phyloP scores from a whole-genome alignment of 106 monocot species.

The Dendrobium nobile region DNA sequence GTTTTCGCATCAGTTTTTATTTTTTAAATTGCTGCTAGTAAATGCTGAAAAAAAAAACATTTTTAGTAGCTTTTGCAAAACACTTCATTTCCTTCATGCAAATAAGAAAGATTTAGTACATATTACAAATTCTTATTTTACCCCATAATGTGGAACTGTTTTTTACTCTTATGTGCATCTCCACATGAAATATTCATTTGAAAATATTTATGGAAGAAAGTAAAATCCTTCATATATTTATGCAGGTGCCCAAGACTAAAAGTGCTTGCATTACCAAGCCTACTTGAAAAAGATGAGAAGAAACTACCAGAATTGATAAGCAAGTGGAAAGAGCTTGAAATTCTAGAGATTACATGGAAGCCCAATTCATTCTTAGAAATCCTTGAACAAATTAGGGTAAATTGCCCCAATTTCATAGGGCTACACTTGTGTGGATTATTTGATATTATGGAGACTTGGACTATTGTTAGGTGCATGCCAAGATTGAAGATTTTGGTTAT shows the following conservation, averaged over 20 bases:
- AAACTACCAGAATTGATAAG: slow-evolving; percentile 2
- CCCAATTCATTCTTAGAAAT: slow-evolving; percentile 9
- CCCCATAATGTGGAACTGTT: too few relatives aligned
- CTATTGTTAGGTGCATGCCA: slow-evolving; percentile 9
- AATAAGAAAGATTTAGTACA: too few relatives aligned
- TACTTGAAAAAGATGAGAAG: slow-evolving; percentile 8
- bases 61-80: too few relatives aligned
- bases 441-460: slow-evolving; percentile 1
- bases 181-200: too few relatives aligned
- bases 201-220: too few relatives aligned
- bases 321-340: slow-evolving; percentile 23
- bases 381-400: slow-evolving; percentile 4
- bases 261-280: slow-evolving; percentile 2
- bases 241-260: slow-evolving; percentile 21
- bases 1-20: too few relatives aligned
- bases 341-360: slow-evolving; percentile 14
- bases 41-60: too few relatives aligned
- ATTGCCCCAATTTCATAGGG: slow-evolving; percentile 14
- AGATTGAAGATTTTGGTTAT: slow-evolving; percentile 16
- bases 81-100: too few relatives aligned
- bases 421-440: slow-evolving; percentile 15
- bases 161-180: too few relatives aligned
- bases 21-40: too few relatives aligned
- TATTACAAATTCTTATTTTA: too few relatives aligned
- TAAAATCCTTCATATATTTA: neutral